A percentile compares a stretch with the other conserved stretches of the same genome.
Evolutionary conservation across 2,329 filamentous ascomycete species (phyloP).

Genomic region (Monosporascus sp.): DNA sequence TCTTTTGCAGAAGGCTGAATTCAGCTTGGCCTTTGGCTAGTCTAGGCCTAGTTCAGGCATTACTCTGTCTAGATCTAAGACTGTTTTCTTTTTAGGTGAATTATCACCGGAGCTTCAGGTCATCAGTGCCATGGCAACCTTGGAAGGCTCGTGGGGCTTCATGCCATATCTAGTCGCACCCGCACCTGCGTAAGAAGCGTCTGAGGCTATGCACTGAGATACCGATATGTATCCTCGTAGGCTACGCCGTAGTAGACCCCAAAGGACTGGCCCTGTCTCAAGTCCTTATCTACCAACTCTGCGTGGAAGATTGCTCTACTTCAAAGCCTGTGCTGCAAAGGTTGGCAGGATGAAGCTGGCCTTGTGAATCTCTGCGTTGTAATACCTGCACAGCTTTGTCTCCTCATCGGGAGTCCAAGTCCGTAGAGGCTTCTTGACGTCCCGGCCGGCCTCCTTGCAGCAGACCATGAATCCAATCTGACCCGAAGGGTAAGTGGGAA

Average conservation of each 20-base stretch:
- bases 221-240: no score
- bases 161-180: no score
- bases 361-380: conserved; percentile 95
- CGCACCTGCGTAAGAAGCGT: no score
- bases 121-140: no score
- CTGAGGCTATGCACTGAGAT: no score
- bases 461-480: conserved; percentile 99
- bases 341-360: conserved; percentile 89
- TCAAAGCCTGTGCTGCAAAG: conserved; percentile 76
- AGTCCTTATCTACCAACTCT: not conserved
- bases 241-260: no score
- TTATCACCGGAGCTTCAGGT: not conserved
- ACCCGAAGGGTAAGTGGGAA: conserved; percentile 96
- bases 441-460: conserved; percentile 81
- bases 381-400: conserved; percentile 90
- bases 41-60: no score
- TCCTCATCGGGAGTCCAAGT: conserved; percentile 82
- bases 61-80: not conserved
- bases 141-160: no score
- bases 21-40: not conserved
- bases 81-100: not conserved
- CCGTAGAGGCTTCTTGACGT: conserved; percentile 82
- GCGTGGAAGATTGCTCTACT: conserved; percentile 33
- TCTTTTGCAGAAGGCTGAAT: not conserved
- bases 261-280: no score